Evolutionary conservation across 176 grass and related monocot species (phyloP).

Genomic region (Ananas comosus): DNA sequence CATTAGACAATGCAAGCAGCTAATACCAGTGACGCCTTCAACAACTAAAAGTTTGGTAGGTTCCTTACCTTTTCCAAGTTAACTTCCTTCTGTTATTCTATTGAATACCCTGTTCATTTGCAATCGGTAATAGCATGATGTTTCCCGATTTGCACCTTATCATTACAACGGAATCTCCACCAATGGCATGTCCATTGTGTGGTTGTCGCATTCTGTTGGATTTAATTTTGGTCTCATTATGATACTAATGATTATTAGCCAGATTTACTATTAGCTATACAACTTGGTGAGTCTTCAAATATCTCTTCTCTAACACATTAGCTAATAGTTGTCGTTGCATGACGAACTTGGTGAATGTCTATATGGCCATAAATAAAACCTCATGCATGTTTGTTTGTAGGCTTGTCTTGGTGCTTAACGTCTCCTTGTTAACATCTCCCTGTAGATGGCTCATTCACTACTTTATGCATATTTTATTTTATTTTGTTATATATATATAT

Average conservation of each 20-base stretch:
- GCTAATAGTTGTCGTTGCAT: neutral
- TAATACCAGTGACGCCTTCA: slow-evolving; percentile 40
- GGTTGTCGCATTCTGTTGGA: neutral
- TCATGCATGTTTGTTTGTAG: neutral
- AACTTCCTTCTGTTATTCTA: neutral
- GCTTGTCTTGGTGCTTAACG: neutral
- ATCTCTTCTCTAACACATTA: neutral
- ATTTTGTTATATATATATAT: no score
- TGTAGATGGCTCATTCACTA: neutral
- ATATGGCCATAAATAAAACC: neutral
- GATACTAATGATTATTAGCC: neutral
- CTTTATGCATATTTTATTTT: neutral
- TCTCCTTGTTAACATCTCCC: neutral
- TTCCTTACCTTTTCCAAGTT: neutral
- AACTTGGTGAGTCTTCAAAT: neutral
- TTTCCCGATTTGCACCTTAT: neutral
- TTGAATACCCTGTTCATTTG: neutral
- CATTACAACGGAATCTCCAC: neutral
- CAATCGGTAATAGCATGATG: neutral
- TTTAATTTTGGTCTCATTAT: neutral
- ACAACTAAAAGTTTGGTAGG: slow-evolving; percentile 32
- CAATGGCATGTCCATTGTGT: neutral
- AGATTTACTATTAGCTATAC: neutral
- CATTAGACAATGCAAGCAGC: slow-evolving; percentile 31
- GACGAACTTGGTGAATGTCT: neutral